Evolutionary conservation across 768 basidiomycete species (phyloP).

Genomic region (Coprinellus aureogranulatus): DNA sequence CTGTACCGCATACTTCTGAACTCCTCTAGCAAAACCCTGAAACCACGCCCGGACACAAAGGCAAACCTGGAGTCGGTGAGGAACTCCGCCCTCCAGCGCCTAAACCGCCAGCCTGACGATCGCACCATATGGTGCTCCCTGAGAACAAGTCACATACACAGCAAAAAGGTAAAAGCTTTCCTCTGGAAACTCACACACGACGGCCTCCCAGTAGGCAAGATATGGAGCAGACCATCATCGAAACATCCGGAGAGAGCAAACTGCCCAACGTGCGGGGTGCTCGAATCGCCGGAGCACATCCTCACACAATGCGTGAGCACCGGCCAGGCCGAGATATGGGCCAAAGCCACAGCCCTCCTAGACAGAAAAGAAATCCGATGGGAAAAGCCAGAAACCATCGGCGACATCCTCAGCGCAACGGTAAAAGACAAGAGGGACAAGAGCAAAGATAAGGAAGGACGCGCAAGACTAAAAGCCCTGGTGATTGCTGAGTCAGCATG

Average conservation of each 20-base stretch:
- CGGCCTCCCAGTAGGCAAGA: neutral
- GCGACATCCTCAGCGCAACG: no score
- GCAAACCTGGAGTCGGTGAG: neutral
- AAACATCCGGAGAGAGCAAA: neutral
- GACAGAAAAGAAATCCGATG: no score
- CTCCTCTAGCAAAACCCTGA: no score
- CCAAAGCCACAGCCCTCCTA: no score
- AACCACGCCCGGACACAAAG: neutral
- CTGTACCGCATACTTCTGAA: no score
- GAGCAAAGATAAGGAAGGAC: no score
- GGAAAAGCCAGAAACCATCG: no score
- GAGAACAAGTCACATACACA: neutral
- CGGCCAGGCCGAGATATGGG: neutral
- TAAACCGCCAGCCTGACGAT: neutral
- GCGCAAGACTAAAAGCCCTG: no score
- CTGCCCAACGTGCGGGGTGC: neutral
- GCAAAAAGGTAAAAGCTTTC: neutral
- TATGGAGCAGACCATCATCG: neutral
- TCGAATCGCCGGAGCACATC: neutral
- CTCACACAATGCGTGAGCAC: neutral
- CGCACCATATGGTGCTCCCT: neutral
- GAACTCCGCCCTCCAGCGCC: neutral
- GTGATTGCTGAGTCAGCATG: no score
- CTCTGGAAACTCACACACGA: slow-evolving; percentile 2
- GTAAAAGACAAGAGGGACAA: no score